phyloP scores from a whole-genome alignment of 2,329 filamentous ascomycete genomes.

The Xylariaceae sp. region DNA sequence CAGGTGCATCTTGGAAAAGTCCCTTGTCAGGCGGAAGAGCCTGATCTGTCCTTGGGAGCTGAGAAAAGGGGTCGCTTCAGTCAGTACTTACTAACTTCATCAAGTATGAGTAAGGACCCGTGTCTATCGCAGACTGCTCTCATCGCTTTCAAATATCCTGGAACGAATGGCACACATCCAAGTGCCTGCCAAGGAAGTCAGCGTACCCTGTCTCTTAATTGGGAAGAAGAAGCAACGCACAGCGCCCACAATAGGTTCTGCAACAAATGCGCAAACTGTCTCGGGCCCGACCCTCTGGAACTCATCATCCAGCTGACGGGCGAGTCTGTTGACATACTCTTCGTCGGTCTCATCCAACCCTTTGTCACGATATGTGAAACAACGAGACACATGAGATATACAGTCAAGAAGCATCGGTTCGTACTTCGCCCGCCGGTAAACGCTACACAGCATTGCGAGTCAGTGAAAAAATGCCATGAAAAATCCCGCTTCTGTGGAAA shows the following conservation, averaged over 20 bases:
- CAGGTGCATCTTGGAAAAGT: too few relatives aligned
- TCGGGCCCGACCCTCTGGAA: constrained; percentile 63
- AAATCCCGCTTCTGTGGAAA: too few relatives aligned
- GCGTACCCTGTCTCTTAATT: background rate
- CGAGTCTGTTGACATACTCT: constrained; percentile 59
- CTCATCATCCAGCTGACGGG: constrained; percentile 63
- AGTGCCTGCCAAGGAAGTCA: constrained; percentile 36
- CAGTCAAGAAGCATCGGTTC: constrained; percentile 58
- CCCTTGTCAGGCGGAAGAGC: too few relatives aligned
- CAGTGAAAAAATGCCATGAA: too few relatives aligned
- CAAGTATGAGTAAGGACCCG: constrained; percentile 70
- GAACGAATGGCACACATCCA: constrained; percentile 64
- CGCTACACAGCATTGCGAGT: too few relatives aligned
- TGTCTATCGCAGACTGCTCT: constrained; percentile 66
- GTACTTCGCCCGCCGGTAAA: constrained; percentile 55
- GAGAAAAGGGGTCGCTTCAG: too few relatives aligned
- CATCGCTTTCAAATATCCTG: constrained; percentile 69
- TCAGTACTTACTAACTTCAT: constrained; percentile 48
- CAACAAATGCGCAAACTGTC: constrained; percentile 69
- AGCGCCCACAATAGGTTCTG: constrained; percentile 71
- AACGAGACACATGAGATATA: constrained; percentile 62
- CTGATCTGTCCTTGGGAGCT: too few relatives aligned
- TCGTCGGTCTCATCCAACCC: constrained; percentile 49
- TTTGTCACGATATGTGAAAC: constrained; percentile 62
- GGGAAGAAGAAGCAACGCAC: constrained; percentile 40